A percentile compares a stretch with the other conserved stretches of the same genome.
Conservation (phyloP, 2,329 filamentous ascomycete genomes). For the Sarocladiaceae sp. region DNA sequence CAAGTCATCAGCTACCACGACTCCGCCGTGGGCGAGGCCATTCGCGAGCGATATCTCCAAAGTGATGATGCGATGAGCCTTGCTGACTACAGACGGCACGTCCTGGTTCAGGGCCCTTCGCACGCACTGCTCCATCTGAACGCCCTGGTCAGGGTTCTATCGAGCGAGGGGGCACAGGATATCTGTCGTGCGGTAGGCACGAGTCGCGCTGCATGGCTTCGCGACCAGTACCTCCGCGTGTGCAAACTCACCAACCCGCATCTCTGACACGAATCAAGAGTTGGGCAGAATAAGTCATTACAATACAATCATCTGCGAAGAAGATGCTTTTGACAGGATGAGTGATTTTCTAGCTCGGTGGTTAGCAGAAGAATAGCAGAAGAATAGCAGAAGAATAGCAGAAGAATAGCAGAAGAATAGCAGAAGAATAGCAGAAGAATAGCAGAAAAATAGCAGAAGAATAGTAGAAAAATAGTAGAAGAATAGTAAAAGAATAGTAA, state of each 20-base stretch:
- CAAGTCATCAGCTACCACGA: constrained; percentile 14
- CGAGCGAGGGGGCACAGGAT: constrained; percentile 8
- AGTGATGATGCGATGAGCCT: constrained; percentile 12
- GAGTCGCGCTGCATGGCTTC: not conserved
- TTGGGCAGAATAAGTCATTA: too few relatives aligned
- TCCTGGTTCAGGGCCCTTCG: constrained; percentile 15
- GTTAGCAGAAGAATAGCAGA: too few relatives aligned
- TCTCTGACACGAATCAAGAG: not conserved
- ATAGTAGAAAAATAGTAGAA: too few relatives aligned
- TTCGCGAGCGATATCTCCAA: constrained; percentile 12
- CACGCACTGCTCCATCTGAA: constrained; percentile 14
- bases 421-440: too few relatives aligned
- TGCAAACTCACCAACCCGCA: not conserved
- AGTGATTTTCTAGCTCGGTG: too few relatives aligned
- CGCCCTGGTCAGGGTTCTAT: constrained; percentile 11
- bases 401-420: too few relatives aligned
- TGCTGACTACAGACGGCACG: constrained; percentile 13
- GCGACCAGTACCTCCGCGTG: not conserved
- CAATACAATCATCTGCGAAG: too few relatives aligned
- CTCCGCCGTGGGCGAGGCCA: constrained; percentile 11
- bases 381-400: too few relatives aligned
- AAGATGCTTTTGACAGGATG: too few relatives aligned
- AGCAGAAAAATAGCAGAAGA: too few relatives aligned
- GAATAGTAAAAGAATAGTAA: too few relatives aligned
- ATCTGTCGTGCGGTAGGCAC: not conserved